These are phyloP conservation scores for Effrenium voratum DNA, from an alignment of 73 alveolate species.

Conservation along the genomic window DNA sequence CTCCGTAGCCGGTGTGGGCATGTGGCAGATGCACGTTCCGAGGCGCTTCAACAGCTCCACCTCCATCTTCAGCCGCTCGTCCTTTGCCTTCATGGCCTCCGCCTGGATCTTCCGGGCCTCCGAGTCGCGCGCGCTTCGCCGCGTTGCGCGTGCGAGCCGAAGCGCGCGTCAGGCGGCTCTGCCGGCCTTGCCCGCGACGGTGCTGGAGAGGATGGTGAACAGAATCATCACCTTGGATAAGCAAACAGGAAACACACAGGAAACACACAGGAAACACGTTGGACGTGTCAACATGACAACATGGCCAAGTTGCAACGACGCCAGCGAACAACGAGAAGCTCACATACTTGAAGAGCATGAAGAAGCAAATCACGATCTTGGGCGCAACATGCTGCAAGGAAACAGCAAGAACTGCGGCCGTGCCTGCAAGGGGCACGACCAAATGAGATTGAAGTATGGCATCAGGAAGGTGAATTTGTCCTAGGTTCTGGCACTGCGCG, in stretches of 20 bases:
- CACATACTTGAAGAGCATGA: constrained; percentile 54
- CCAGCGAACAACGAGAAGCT: constrained; percentile 55
- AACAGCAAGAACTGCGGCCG: neutral
- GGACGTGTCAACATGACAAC: neutral
- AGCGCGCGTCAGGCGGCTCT: neutral
- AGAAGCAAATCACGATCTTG: constrained; percentile 48
- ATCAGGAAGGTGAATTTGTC: constrained; percentile 74
- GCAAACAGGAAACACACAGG: neutral
- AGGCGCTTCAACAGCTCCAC: constrained; percentile 69
- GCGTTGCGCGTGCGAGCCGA: neutral
- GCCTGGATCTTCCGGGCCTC: constrained; percentile 63
- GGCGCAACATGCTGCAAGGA: neutral
- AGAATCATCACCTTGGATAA: constrained; percentile 17
- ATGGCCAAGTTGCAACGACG: constrained; percentile 34
- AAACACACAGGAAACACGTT: neutral
- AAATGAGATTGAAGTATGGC: constrained; percentile 83
- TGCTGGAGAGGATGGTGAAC: constrained; percentile 66
- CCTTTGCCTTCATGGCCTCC: constrained; percentile 77
- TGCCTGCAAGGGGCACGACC: constrained; percentile 68
- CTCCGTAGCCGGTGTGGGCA: neutral
- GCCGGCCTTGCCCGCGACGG: constrained; percentile 72
- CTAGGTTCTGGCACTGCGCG: neutral
- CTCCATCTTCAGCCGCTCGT: constrained; percentile 77
- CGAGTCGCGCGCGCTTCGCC: neutral
- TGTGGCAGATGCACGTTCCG: neutral